These are phyloP conservation scores for Brassica hybrid DNA, from an alignment of 441 rosid species.

Conservation along the genomic window DNA sequence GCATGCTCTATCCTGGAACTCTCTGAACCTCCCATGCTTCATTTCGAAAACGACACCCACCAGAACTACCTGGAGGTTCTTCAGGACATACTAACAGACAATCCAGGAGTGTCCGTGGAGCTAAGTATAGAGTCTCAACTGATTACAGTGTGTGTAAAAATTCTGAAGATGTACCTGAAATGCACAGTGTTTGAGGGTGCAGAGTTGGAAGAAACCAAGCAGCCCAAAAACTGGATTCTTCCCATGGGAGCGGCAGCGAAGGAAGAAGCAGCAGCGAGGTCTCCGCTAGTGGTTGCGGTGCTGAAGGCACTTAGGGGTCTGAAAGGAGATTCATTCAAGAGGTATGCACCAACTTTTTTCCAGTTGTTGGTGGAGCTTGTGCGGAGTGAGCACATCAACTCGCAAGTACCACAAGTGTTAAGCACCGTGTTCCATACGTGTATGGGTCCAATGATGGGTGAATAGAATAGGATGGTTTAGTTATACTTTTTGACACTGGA, in stretches of 20 bases:
- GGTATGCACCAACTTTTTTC: slow-evolving; percentile 58
- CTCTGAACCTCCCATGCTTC: slow-evolving; percentile 83
- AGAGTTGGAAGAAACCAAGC: slow-evolving; percentile 35
- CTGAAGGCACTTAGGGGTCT: slow-evolving; percentile 60
- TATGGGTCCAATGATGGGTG: slow-evolving; percentile 71
- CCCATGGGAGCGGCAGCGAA: slow-evolving; percentile 73
- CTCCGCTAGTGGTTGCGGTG: slow-evolving; percentile 70
- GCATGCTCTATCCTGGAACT: slow-evolving; percentile 78
- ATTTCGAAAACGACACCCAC: slow-evolving; percentile 87
- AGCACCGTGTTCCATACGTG: slow-evolving; percentile 72
- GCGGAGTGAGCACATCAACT: slow-evolving; percentile 83
- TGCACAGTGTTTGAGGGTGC: slow-evolving; percentile 47
- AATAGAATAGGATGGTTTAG: slow-evolving; percentile 37
- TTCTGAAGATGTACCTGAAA: slow-evolving; percentile 69
- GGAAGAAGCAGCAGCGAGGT: slow-evolving; percentile 88
- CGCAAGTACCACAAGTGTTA: slow-evolving; percentile 75
- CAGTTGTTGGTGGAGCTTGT: slow-evolving; percentile 88
- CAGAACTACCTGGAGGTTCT: slow-evolving; percentile 75
- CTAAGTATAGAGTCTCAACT: slow-evolving; percentile 64
- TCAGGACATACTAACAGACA: slow-evolving; percentile 52
- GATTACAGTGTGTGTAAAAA: slow-evolving; percentile 60
- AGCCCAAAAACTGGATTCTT: slow-evolving; percentile 64
- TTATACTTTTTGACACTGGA: slow-evolving; percentile 36
- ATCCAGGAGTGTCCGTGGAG: slow-evolving; percentile 53
- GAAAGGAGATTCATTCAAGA: slow-evolving; percentile 62